Base-by-base conservation (phyloP, 495 filamentous ascomycete genomes). In the Aspergillus diversus region DNA sequence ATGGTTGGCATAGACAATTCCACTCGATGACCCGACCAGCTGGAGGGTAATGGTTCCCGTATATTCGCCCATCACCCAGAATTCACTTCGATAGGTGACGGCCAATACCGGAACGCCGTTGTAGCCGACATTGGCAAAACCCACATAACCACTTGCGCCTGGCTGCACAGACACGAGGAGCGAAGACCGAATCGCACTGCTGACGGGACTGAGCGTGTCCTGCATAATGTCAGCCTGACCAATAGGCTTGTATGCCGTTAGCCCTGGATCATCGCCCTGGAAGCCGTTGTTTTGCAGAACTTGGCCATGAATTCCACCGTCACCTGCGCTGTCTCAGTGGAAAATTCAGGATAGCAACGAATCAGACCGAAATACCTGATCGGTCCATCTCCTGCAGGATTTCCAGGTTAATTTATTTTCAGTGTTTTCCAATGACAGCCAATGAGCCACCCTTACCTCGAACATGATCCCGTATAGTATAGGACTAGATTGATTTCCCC, bases 291-390 rank as follows among this genome's bases (percentile, higher is more conserved):
- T 92, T 33, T 79, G 79, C 33, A 92, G 86, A 13, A 92, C 71
- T 67, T 92, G 89, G 33, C 87, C 90, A 65, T 92, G 91, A 43
- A 92, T 84, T 13, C 90, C 90, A 7, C 90, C 90, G 68, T 92
- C 90, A 7, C 75, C 75, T 75, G 49, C 16, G 11, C 5, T n/a
- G 6, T 31, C 3, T 52, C 7, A 51, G 16, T 6, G 21, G 21
- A 27, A 27, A 27, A 27, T 27, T 27, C 21, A 27, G 1, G 21
- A 27, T 27, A 27, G 21, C 21, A 27, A 27, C 21, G 21, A 27
- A 27, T 27, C 21, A 27, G 21, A 27, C 1, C 21, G n/a, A 5
- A 32, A 42, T 69, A 74, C 89, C 89, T 21, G 85, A 89, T 70
- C 90, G 86, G 72, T 90, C 87, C 76, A 89, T 89, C 70, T 90